phyloP scores from a whole-genome alignment of 805 yeast species.

The Saccharomycopsis fodiens region DNA sequence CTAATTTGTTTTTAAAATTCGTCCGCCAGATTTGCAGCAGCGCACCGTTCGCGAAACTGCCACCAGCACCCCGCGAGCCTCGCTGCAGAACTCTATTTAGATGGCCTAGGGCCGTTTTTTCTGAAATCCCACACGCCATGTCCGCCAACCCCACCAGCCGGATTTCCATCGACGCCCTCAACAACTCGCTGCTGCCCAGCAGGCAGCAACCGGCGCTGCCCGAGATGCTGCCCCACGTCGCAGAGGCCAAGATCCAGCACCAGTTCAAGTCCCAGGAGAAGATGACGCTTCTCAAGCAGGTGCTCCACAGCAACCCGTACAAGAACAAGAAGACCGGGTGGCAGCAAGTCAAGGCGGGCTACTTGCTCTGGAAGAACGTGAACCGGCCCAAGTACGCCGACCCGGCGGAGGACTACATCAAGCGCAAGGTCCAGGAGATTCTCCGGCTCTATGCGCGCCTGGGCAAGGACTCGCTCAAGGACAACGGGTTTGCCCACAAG shows the following conservation, averaged over 20 bases:
- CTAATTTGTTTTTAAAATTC: background rate
- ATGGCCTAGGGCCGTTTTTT: no score
- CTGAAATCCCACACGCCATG: no score
- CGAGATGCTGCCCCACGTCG: background rate
- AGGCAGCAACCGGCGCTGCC: background rate
- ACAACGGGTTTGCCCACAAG: slow-evolving; percentile 18
- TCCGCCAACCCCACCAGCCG: background rate
- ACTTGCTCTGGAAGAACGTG: slow-evolving; percentile 19
- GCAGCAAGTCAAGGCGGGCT: slow-evolving; percentile 20
- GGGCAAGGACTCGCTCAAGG: slow-evolving; percentile 19
- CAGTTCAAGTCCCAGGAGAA: slow-evolving; percentile 20
- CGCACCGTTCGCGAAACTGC: no score
- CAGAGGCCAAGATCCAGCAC: slow-evolving; percentile 17
- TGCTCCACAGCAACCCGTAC: slow-evolving; percentile 18
- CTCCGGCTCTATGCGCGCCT: slow-evolving; percentile 16
- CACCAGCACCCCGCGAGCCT: no score
- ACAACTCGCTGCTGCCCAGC: background rate
- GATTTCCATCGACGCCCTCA: background rate
- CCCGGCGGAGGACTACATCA: slow-evolving; percentile 21
- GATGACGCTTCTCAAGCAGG: slow-evolving; percentile 17
- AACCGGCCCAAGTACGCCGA: slow-evolving; percentile 21
- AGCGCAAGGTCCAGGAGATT: slow-evolving; percentile 21
- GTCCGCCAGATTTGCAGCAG: background rate
- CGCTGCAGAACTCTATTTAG: background rate
- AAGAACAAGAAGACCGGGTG: slow-evolving; percentile 19